phyloP scores from a whole-genome alignment of 768 basidiomycete species.

The Galerina sulciceps region DNA sequence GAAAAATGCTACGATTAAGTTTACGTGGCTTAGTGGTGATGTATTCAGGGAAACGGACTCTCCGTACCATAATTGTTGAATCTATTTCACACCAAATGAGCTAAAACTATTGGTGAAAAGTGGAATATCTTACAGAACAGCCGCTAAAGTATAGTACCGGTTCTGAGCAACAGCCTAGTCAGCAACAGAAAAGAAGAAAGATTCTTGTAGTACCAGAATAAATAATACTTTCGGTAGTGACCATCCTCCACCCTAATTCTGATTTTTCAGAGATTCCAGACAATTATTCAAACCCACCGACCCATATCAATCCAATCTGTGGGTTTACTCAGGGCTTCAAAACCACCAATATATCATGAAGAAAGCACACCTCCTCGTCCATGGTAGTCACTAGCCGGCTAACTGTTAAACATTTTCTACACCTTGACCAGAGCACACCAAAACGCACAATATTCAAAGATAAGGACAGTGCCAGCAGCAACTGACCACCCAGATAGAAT shows the following conservation, averaged over 20 bases:
- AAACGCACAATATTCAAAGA: too few species aligned
- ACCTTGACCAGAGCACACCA: too few species aligned
- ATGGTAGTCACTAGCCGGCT: neutral
- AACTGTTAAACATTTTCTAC: too few species aligned
- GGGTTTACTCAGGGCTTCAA: too few species aligned
- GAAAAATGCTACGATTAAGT: too few species aligned
- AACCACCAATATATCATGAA: neutral
- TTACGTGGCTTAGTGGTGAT: too few species aligned
- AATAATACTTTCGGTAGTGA: neutral
- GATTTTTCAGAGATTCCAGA: neutral
- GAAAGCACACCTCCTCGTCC: slow-evolving; percentile 3
- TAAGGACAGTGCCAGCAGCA: too few species aligned
- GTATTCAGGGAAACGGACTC: too few species aligned
- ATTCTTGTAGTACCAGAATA: neutral
- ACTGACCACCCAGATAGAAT: too few species aligned
- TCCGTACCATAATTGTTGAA: neutral
- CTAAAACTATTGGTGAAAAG: neutral
- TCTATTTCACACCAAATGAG: neutral
- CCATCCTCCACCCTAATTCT: neutral
- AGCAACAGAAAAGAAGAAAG: neutral
- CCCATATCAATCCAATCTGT: slow-evolving; percentile 5
- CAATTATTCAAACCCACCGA: neutral
- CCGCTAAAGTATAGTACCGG: slow-evolving; percentile 1
- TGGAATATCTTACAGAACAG: neutral
- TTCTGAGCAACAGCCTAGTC: neutral